Conservation (phyloP, 2,329 filamentous ascomycete species). For the Colletotrichum melonis region DNA sequence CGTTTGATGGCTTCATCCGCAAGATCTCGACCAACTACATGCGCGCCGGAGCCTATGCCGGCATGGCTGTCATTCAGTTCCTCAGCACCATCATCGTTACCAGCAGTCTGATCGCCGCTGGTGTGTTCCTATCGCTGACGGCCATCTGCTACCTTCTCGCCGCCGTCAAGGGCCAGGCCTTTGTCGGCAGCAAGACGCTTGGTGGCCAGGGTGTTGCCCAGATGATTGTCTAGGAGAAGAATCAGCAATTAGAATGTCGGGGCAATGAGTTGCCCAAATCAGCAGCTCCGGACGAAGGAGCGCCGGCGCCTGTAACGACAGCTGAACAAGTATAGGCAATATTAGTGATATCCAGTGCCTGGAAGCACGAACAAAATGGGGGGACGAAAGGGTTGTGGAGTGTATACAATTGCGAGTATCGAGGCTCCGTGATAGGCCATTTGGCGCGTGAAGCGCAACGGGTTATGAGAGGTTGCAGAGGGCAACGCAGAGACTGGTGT, state of each 20-base stretch:
- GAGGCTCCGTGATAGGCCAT: neutral
- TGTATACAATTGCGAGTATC: conserved; percentile 20
- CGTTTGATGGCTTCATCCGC: conserved; percentile 91
- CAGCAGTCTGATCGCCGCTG: conserved; percentile 86
- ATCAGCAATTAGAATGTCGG: neutral
- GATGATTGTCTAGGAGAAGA: conserved; percentile 84
- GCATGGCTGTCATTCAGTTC: conserved; percentile 88
- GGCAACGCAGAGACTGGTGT: neutral
- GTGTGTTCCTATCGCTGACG: conserved; percentile 82
- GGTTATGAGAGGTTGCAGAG: neutral
- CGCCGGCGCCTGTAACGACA: neutral
- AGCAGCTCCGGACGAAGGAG: neutral
- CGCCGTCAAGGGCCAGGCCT: conserved; percentile 84
- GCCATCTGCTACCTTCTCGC: conserved; percentile 84
- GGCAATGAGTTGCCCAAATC: neutral
- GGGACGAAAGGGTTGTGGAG: conserved; percentile 12
- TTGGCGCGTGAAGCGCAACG: neutral
- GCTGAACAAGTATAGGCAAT: conserved; percentile 6
- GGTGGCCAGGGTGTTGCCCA: conserved; percentile 94
- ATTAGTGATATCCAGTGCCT: conserved; percentile 34
- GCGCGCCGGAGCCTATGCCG: conserved; percentile 86
- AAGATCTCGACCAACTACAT: conserved; percentile 96
- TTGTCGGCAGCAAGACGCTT: conserved; percentile 94
- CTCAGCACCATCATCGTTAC: conserved; percentile 74
- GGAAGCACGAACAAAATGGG: conserved; percentile 24